Evolutionary conservation across 129 eudicot species (phyloP), one percentile per base, ranked within the genome.

Genomic region (Flaveria ramosissima): DNA sequence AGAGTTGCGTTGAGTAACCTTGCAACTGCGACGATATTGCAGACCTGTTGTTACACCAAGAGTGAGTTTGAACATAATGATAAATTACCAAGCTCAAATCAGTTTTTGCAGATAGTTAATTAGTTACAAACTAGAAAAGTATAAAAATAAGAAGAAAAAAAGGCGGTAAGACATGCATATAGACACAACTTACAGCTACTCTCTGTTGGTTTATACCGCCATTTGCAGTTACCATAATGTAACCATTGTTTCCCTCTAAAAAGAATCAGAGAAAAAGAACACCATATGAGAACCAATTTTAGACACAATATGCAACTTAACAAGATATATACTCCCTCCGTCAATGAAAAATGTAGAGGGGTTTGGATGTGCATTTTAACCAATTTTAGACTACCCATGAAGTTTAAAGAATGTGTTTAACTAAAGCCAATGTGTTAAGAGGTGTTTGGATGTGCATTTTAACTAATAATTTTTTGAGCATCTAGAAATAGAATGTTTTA

Each of bases 141-240:
- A 1, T n/a, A 5, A 21, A 4, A 61, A 4, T 3, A 10, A 26
- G 24, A 24, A 19, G 10, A 24, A 60, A 12, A 61, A 45, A 24
- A 41, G 36, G 61, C 10, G 60, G 75, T 60, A 52, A 46, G 75
- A 78, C 64, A 52, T 53, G 52, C 56, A 42, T 23, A 76, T 30
- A 68, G 56, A 84, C 39, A 55, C 61, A 80, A 84, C 96, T 89
- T 89, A 95, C 99, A 89, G 99, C 99, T 60, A 95, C 99, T 80
- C 99, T 92, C 83, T 95, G 97, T 87, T 95, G 99, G 82, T 95
- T 95, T 75, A 91, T 85, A 67, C 99, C 97, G 62, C 99, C 99
- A 77, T 95, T 95, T 61, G 99, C 97, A 70, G 92, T 89, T 72
- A 95, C 88, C 96, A 95, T 86, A 36, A 95, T 80, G 71, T 83